Conservation (phyloP, 306 rosid species). For the Vicia sativa region DNA sequence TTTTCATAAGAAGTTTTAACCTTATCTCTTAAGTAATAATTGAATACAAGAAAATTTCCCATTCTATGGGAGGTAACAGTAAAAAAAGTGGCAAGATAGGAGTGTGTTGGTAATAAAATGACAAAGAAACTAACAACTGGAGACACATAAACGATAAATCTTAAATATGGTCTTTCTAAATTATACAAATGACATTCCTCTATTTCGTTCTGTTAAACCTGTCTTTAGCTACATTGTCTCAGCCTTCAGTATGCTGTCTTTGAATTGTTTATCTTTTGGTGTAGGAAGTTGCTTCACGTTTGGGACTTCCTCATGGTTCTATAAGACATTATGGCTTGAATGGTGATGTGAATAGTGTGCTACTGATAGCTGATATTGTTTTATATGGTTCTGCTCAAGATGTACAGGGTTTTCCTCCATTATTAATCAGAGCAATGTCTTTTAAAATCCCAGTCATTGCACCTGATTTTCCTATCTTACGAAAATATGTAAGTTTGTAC, state of each 20-base stretch:
- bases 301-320: constrained; percentile 82
- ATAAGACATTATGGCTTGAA: constrained; percentile 77
- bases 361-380: constrained; percentile 90
- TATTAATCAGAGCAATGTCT: constrained; percentile 85
- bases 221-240: constrained; percentile 21
- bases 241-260: constrained; percentile 24
- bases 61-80: constrained; percentile 5
- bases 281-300: constrained; percentile 83
- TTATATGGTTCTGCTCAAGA: constrained; percentile 93
- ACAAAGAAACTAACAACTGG: constrained; percentile 6
- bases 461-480: constrained; percentile 81
- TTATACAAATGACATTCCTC: constrained; percentile 7
- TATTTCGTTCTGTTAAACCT: constrained; percentile 29
- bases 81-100: not conserved
- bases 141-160: not conserved
- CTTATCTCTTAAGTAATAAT: constrained; percentile 23
- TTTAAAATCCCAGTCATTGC: constrained; percentile 78
- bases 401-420: constrained; percentile 88
- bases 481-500: constrained; percentile 72
- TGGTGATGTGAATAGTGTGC: constrained; percentile 69
- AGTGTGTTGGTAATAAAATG: constrained; percentile 1
- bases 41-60: constrained; percentile 10
- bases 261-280: constrained; percentile 38
- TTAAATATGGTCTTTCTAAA: constrained; percentile 32
- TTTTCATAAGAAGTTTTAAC: constrained; percentile 28